Evolutionary conservation across 1,284 basidiomycete species (phyloP).

Genomic region (Apiotrichum siamense): DNA sequence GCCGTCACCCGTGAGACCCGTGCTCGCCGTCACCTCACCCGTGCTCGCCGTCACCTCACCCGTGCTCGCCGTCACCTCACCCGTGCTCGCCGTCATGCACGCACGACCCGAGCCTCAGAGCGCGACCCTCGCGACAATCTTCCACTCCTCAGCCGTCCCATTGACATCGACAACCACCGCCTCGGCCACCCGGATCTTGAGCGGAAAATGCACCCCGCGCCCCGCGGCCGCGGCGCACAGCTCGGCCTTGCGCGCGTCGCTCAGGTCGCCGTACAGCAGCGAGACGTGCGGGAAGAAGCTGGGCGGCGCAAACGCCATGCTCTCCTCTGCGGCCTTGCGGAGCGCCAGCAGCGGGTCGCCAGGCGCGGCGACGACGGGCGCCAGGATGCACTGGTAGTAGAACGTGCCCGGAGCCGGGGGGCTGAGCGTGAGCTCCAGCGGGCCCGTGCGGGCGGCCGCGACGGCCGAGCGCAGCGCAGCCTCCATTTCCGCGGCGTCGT

Average conservation of each 20-base stretch:
- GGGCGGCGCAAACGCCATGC: constrained; percentile 1
- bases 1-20: too few species aligned
- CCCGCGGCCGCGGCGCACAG: constrained; percentile 15
- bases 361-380: constrained; percentile 19
- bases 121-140: constrained; percentile 8
- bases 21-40: too few species aligned
- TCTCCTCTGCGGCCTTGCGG: constrained; percentile 3
- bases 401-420: background rate
- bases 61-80: too few species aligned
- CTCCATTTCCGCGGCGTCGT: background rate
- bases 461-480: background rate
- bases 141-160: constrained; percentile 18
- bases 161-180: constrained; percentile 15
- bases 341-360: constrained; percentile 16
- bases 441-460: background rate
- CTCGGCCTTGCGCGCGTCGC: constrained; percentile 16
- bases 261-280: constrained; percentile 32
- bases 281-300: constrained; percentile 38
- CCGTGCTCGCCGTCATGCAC: too few species aligned
- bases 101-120: too few species aligned
- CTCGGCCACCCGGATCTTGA: background rate
- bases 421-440: background rate
- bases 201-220: background rate
- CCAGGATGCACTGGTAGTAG: constrained; percentile 38
- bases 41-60: too few species aligned